A percentile compares a stretch with the other conserved stretches of the same genome.
phyloP scores from a whole-genome alignment of 768 basidiomycete genomes.

The Cyclocybe aegerita region DNA sequence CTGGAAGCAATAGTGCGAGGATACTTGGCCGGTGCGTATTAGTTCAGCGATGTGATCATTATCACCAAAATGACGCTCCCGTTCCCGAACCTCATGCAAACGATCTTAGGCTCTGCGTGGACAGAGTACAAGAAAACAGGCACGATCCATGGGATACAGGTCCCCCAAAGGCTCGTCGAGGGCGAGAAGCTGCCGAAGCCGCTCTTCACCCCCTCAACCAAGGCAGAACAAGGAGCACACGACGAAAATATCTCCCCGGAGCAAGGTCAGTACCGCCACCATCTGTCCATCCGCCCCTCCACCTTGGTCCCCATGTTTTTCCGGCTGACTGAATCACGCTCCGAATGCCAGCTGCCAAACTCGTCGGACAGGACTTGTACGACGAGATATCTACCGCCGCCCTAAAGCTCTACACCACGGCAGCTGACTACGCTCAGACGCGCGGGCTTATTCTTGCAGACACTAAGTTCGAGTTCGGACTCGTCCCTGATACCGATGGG shows the following conservation, averaged over 20 bases:
- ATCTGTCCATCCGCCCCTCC: too few relatives aligned
- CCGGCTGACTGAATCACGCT: constrained; percentile 2
- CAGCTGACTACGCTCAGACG: constrained; percentile 68
- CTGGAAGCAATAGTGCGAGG: constrained; percentile 96
- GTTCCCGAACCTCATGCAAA: not conserved
- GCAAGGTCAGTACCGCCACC: constrained; percentile 45
- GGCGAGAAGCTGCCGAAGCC: constrained; percentile 80
- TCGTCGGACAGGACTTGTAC: constrained; percentile 70
- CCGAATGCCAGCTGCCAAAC: constrained; percentile 48
- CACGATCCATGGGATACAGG: constrained; percentile 83
- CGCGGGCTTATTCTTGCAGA: constrained; percentile 93
- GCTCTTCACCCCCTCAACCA: constrained; percentile 95
- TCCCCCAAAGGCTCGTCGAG: constrained; percentile 80
- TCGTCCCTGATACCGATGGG: constrained; percentile 42
- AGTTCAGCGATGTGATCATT: not conserved
- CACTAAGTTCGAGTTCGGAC: constrained; percentile 98
- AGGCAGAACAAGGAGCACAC: constrained; percentile 90
- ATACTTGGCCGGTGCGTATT: constrained; percentile 81
- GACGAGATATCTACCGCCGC: constrained; percentile 57
- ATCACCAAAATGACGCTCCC: not conserved
- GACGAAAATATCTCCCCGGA: constrained; percentile 95
- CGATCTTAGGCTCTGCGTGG: constrained; percentile 87
- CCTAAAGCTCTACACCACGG: constrained; percentile 68
- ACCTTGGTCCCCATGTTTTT: not conserved
- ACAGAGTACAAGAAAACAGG: constrained; percentile 84